phyloP scores from a whole-genome alignment of 306 rosid genomes.

The Castanopsis chinensis region DNA sequence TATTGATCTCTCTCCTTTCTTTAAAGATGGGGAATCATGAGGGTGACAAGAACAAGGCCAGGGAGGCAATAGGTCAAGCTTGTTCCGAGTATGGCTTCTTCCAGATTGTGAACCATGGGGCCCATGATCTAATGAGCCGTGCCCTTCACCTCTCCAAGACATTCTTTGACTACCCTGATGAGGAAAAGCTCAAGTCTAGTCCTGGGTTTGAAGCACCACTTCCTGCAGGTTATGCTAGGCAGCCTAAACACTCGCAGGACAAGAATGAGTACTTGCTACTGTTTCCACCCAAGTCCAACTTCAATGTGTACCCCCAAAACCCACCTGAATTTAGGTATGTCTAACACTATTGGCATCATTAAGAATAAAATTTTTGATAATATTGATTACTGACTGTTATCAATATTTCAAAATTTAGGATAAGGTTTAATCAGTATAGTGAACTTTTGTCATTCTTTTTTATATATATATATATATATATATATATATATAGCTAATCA shows the following conservation, averaged over 20 bases:
- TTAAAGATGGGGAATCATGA: conserved; percentile 7
- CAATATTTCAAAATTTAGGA: too few species aligned
- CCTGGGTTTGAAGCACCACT: conserved; percentile 28
- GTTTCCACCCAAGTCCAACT: conserved; percentile 35
- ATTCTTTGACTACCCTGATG: conserved; percentile 38
- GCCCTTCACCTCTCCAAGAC: conserved; percentile 33
- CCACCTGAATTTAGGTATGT: conserved; percentile 39
- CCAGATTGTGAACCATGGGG: conserved; percentile 43
- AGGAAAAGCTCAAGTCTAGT: conserved; percentile 37
- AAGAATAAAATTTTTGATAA: too few species aligned
- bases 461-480: too few species aligned
- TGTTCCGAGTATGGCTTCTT: conserved; percentile 51
- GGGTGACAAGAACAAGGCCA: conserved; percentile 25
- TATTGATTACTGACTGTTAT: too few species aligned
- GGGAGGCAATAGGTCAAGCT: conserved; percentile 34
- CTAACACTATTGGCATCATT: neutral
- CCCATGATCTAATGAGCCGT: conserved; percentile 28
- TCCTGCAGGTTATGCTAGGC: conserved; percentile 43
- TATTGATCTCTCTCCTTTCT: conserved; percentile 41
- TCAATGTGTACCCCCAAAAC: conserved; percentile 39
- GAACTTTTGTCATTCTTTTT: too few species aligned
- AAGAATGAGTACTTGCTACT: conserved; percentile 42
- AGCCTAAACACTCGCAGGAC: conserved; percentile 23
- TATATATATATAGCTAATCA: too few species aligned
- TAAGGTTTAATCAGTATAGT: too few species aligned